Evolutionary conservation across 2,329 filamentous ascomycete genomes (phyloP).

Genomic region (Calycina herbarum): DNA sequence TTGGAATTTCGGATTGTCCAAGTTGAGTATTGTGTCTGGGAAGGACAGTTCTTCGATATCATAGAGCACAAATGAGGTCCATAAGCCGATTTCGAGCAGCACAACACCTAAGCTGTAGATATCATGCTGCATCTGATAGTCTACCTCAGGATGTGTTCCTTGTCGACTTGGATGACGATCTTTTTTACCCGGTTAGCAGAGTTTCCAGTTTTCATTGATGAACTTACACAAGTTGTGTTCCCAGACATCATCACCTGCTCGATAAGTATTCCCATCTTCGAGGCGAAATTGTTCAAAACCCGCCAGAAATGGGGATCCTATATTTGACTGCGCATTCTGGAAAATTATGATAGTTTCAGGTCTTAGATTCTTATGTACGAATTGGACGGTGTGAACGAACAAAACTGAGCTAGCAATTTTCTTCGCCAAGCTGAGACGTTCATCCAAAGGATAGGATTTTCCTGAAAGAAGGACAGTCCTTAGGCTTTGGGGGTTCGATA

Average conservation of each 20-base stretch:
- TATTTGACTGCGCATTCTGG: background rate
- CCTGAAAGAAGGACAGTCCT: background rate
- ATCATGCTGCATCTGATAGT: background rate
- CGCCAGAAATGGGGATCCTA: background rate
- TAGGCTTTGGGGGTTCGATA: background rate
- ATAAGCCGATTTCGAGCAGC: background rate
- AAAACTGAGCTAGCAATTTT: constrained; percentile 31
- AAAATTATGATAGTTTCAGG: constrained; percentile 28
- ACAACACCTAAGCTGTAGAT: background rate
- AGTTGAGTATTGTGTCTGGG: background rate
- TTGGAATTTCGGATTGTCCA: background rate
- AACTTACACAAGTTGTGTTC: constrained; percentile 1
- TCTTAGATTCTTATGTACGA: constrained; percentile 39
- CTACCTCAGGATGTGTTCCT: background rate
- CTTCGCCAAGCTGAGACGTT: constrained; percentile 26
- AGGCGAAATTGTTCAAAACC: background rate
- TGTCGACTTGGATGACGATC: background rate
- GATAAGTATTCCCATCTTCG: background rate
- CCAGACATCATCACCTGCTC: background rate
- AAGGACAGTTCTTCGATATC: background rate
- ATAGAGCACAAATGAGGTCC: background rate
- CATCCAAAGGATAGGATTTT: constrained; percentile 13
- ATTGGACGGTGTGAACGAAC: constrained; percentile 31
- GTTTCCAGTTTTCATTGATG: background rate
- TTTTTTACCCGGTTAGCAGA: background rate